Evolutionary conservation across 768 basidiomycete species (phyloP), one percentile per base, ranked within the genome.

Genomic region (Trametes elegans): DNA sequence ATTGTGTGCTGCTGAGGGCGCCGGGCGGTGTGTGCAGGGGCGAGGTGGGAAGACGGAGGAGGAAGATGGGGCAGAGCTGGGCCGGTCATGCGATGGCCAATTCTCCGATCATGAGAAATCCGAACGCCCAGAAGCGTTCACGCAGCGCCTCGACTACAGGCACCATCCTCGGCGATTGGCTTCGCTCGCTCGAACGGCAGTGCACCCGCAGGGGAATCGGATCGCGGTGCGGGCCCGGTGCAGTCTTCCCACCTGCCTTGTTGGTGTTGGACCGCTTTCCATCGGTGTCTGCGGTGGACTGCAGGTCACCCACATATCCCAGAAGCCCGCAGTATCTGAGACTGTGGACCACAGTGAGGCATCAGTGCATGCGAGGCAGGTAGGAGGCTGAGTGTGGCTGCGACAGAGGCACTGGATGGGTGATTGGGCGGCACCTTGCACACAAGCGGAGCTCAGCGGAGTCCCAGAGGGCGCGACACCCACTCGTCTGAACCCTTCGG

Each of bases 51-150:
- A 47, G 38, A 27, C 24, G 54, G 39, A 1, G 29, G 43, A 52
- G 51, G 45, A 39, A 45, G 29, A 5, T 19, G 31, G 42, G 45
- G 31, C 46, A 29, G 27, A 27, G 19, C 40, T 58, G 46, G 56
- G 21, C 50, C 52, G 57, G 47, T 58, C 57, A 58, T 58, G 57
- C 57, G 57, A 53, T 58, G 18, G 7, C 32, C 26, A 53, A 58
- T 58, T 53, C 57, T 58, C 57, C 57, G 57, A 58, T 58, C 57
- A 58, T 58, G 57, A 58, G 57, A 58, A 58, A 53, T 28, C 46
- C 46, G 57, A 47, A 53, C 51, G 52, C 47, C 57, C 21, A 53
- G 57, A 58, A 58, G 57, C 39, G 28, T 52, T 44, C 24, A 32
- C 36, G 48, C 32, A 34, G 46, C 57, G 57, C 28, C 57, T 58